Conservation (phyloP, 345 rosid species). For the Acer saccharum region DNA sequence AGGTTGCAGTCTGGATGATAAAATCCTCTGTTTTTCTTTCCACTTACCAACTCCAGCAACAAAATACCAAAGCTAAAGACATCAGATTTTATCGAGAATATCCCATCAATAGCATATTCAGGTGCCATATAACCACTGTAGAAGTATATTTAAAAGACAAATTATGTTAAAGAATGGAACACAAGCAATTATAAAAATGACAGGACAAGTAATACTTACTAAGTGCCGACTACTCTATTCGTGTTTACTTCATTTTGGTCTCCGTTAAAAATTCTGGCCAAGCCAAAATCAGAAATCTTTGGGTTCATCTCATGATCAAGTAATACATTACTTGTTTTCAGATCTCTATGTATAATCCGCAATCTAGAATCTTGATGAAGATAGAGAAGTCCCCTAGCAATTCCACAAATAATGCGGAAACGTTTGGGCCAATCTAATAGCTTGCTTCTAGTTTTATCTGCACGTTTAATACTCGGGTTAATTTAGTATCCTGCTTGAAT, state of each 20-base stretch:
- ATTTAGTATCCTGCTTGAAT: neutral
- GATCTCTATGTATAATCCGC: constrained; percentile 43
- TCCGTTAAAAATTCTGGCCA: constrained; percentile 43
- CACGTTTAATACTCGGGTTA: constrained; percentile 8
- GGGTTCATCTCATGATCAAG: constrained; percentile 43
- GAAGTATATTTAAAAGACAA: too few relatives aligned
- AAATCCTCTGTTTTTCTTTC: too few relatives aligned
- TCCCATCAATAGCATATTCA: too few relatives aligned
- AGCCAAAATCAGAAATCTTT: constrained; percentile 50
- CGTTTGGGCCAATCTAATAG: constrained; percentile 37
- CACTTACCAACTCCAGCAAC: too few relatives aligned
- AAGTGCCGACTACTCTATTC: neutral
- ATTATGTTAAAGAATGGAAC: too few relatives aligned
- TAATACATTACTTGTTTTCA: constrained; percentile 46
- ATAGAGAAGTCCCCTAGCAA: constrained; percentile 49
- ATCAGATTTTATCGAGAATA: too few relatives aligned
- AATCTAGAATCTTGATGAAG: constrained; percentile 47
- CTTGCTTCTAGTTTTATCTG: constrained; percentile 28
- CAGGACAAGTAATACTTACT: too few relatives aligned
- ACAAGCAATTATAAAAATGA: too few relatives aligned
- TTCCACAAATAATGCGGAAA: constrained; percentile 35
- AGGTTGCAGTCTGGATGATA: too few relatives aligned
- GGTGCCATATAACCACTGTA: too few relatives aligned
- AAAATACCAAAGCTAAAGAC: too few relatives aligned
- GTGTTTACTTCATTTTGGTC: constrained; percentile 37